Conservation (phyloP, 2,329 filamentous ascomycete species). For the Sarocladium kiliense region DNA sequence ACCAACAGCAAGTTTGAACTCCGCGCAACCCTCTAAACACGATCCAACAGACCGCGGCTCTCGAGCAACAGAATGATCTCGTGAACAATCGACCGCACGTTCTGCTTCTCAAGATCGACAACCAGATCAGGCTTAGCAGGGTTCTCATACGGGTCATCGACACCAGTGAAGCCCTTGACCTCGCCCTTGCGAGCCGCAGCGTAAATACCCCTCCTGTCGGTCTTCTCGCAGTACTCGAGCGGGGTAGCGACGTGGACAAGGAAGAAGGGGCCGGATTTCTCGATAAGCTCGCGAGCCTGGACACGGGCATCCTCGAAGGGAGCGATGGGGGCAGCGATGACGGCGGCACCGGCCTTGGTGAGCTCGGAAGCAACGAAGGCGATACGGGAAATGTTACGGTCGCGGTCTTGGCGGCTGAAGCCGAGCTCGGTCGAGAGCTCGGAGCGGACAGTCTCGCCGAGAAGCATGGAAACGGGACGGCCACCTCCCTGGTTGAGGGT, state of each 20-base stretch:
- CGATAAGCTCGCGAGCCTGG: conserved; percentile 76
- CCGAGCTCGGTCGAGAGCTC: conserved; percentile 94
- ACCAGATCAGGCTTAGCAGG: conserved; percentile 77
- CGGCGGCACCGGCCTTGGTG: conserved; percentile 85
- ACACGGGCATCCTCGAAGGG: conserved; percentile 77
- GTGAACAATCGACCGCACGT: conserved; percentile 88
- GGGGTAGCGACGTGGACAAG: conserved; percentile 92
- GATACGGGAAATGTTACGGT: conserved; percentile 93
- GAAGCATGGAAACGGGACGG: conserved; percentile 85
- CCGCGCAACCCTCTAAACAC: conserved; percentile 33
- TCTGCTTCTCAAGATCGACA: conserved; percentile 81
- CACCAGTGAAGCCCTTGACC: conserved; percentile 97
- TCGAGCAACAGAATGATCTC: conserved; percentile 93
- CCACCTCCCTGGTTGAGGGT: conserved; percentile 98
- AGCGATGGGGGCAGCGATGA: conserved; percentile 94
- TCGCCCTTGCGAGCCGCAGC: conserved; percentile 76
- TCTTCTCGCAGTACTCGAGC: conserved; percentile 90
- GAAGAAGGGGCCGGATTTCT: conserved; percentile 88
- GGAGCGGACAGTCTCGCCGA: conserved; percentile 90
- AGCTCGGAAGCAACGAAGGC: conserved; percentile 94
- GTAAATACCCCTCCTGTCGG: conserved; percentile 90
- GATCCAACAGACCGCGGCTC: conserved; percentile 81
- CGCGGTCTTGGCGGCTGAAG: conserved; percentile 87
- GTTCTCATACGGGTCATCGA: conserved; percentile 92
- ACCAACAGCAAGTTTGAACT: background rate